Base-by-base conservation (phyloP, 768 basidiomycete genomes). In the Neoboletus subvelutipes region DNA sequence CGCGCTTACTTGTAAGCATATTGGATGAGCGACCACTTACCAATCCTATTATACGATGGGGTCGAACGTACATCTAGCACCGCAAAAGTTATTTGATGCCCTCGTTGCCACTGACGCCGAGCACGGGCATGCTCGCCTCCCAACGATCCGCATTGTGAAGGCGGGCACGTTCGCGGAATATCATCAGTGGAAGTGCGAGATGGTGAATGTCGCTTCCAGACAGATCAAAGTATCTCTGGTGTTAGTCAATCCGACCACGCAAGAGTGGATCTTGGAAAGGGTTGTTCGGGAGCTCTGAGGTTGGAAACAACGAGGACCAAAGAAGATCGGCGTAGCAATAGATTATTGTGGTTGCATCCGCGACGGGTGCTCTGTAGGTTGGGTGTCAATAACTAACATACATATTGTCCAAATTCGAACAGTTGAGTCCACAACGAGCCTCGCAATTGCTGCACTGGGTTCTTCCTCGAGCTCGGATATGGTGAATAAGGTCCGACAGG, bases 141-240 rank as follows among this genome's bases (percentile, higher is more conserved):
- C 68, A 2, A 66, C 66, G 33, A 56, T 70, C 43, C 64, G 64
- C 5, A 50, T 70, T 3, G 51, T 70, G 5, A 53, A 61, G 22
- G 22, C 51, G 1, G 64, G 68, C 9, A 64, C 61, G 10, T 68
- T 67, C 13, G 34, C 45, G 3, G 66, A 58, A 4, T 68, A 59
- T 36, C 59, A 64, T 49, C 46, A 24, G 36, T 62, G 59, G 58
- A 66, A 45, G 34, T 39, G 41, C 15, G 42, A 54, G 42, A 45
- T 5, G 5, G 20, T 15, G 5, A 62, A 62, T 3, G 7, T 51
- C 2, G 37, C n/a, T 3, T 37, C 33, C 2, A 55, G 42, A 7
- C 62, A 64, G 39, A 54, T 63, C 28, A 69, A 69, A 17, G 50
- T 65, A 2, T 65, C 65, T 0, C 9, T 58, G 6, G 58, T 61